Percentiles rank a stretch among this genome's conserved stretches.
Evolutionary conservation across 129 eudicot genomes (phyloP).

Genomic region (Sambucus nigra): DNA sequence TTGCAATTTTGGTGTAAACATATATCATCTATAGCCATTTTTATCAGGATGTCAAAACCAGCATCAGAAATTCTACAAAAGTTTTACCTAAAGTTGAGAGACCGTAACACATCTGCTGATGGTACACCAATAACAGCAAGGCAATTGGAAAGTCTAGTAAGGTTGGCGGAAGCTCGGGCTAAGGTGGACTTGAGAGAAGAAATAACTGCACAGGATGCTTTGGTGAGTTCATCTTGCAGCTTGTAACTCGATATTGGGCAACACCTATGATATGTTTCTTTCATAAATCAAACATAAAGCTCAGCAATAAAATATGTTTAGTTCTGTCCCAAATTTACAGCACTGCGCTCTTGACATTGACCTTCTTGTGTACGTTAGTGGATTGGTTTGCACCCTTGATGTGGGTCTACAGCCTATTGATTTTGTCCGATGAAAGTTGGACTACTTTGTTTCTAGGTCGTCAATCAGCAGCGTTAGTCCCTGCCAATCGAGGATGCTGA

Average conservation of each 20-base stretch:
- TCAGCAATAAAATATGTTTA: neutral
- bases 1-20: neutral
- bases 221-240: slow-evolving; percentile 36
- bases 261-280: neutral
- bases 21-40: neutral
- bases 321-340: neutral
- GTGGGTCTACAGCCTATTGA: too few species aligned
- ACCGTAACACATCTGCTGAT: slow-evolving; percentile 75
- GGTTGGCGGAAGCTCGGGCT: slow-evolving; percentile 96
- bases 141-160: slow-evolving; percentile 85
- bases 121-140: slow-evolving; percentile 98
- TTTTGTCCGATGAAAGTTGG: too few species aligned
- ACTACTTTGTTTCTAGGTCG: too few species aligned
- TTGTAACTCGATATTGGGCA: neutral
- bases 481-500: too few species aligned
- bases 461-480: too few species aligned
- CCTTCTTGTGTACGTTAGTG: too few species aligned
- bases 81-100: slow-evolving; percentile 78
- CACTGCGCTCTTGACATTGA: too few species aligned
- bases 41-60: slow-evolving; percentile 63
- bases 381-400: too few species aligned
- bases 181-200: slow-evolving; percentile 83
- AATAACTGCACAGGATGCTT: slow-evolving; percentile 75
- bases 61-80: slow-evolving; percentile 93
- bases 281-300: slow-evolving; percentile 1